Conservation (phyloP, 208 protist genomes). For the Leishmania guyanensis region DNA sequence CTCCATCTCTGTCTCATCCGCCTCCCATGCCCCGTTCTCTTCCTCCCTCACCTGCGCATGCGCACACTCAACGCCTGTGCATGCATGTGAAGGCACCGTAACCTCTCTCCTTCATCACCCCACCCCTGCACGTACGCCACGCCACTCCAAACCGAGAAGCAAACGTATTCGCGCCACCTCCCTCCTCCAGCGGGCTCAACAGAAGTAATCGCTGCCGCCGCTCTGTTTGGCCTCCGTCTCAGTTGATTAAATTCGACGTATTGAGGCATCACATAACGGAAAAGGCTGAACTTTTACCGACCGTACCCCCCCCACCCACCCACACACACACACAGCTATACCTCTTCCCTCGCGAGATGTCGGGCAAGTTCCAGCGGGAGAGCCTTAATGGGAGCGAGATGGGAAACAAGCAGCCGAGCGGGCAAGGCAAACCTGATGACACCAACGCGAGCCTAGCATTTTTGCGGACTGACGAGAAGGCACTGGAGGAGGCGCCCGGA, state of each 20-base stretch:
- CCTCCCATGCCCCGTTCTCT: neutral
- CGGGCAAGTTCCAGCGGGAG: neutral
- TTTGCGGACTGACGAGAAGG: conserved; percentile 24
- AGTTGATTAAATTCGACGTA: no score
- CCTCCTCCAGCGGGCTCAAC: neutral
- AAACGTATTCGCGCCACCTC: neutral
- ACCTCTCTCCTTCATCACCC: neutral
- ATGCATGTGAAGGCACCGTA: no score
- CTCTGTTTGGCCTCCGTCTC: neutral
- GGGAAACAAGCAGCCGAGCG: conserved; percentile 10
- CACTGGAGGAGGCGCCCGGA: conserved; percentile 29
- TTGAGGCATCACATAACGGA: no score
- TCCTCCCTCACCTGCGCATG: neutral
- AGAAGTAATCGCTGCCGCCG: no score
- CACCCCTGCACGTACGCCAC: neutral
- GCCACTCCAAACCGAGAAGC: neutral
- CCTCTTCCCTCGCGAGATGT: neutral
- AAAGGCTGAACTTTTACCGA: neutral
- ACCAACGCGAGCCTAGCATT: conserved; percentile 13
- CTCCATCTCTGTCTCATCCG: neutral
- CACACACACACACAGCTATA: neutral
- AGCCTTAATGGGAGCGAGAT: conserved; percentile 7
- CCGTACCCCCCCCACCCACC: neutral
- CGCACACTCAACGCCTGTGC: neutral
- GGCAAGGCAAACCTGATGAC: neutral